Evolutionary conservation across 2,329 filamentous ascomycete genomes (phyloP), one percentile per base, ranked within the genome.

Genomic region (Penicillium sp.): DNA sequence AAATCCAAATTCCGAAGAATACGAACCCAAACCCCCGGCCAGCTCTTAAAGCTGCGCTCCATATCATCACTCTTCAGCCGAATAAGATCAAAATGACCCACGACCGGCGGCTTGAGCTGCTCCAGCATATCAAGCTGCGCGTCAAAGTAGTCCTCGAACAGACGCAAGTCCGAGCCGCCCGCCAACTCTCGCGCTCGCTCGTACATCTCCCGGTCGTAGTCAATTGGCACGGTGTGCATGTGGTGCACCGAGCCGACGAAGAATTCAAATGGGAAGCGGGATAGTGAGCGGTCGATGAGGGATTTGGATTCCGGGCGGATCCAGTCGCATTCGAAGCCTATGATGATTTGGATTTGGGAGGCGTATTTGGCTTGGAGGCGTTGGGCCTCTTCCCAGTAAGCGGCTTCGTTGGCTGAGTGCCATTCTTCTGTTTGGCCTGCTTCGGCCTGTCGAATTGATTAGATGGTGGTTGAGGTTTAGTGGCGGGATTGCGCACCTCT

Each of bases 191-290:
- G 76, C n/a, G 89, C 89, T 14, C 76, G 70, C 18, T 78, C 75
- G 68, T 94, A 97, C 68, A 81, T 79, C 0, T 76, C 74, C 5
- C 71, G 73, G 73, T 95, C 87, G 69, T 88, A 96, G 76, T 99
- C 94, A 65, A 99, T 96, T 6, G 94, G 92, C 39, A 92, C 79
- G 14, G 85, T 85, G 65, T 89, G 84, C 7, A 92, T 88, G 71
- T 99, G 94, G 74, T 99, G 94, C 44, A 97, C 81, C 1, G 89
- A 95, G 51, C 94, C 94, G 66, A 99, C 81, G 76, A 96, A 96
- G 74, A 95, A 89, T 74, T 97, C 92, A 55, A 95, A 81, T 9
- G 75, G 72, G 35, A 89, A 81, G 55, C 82, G 79, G 6, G 78
- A 67, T 20, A 86, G 75, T 3, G 90, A 80, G 10, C 70, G 62